A percentile compares a stretch with the other conserved stretches of the same genome.
These are phyloP conservation scores for Fragaria ananassa DNA, from an alignment of 306 rosid species.

Conservation along the genomic window DNA sequence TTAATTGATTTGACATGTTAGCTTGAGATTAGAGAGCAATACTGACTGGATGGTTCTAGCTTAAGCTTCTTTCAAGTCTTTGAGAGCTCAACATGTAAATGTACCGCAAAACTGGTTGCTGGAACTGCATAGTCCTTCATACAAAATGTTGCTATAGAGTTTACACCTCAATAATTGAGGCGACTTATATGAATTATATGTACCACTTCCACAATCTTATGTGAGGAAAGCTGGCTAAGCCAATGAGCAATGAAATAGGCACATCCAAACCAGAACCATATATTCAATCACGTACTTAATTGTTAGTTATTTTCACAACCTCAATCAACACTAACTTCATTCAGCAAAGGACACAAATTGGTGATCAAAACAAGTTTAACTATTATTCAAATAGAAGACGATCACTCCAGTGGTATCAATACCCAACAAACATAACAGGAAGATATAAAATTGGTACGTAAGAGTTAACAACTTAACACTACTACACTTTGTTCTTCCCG, in stretches of 20 bases:
- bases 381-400: neutral
- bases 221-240: constrained; percentile 12
- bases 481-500: neutral
- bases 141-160: neutral
- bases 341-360: neutral
- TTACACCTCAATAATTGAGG: neutral
- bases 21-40: neutral
- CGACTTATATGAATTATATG: neutral
- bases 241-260: constrained; percentile 10
- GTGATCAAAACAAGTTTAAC: neutral
- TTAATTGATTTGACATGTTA: neutral
- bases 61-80: neutral
- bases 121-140: neutral
- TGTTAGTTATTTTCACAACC: neutral
- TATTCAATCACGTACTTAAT: neutral
- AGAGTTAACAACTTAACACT: neutral
- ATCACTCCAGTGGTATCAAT: neutral
- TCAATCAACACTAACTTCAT: neutral
- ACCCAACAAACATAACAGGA: neutral
- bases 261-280: constrained; percentile 12
- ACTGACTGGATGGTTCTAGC: neutral
- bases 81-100: neutral
- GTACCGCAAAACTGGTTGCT: neutral
- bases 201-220: neutral
- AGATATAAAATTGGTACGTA: neutral